Percentiles rank a stretch among this genome's conserved stretches.
phyloP scores from a whole-genome alignment of 2,329 filamentous ascomycete species.

The Alternaria hordeiaustralica region DNA sequence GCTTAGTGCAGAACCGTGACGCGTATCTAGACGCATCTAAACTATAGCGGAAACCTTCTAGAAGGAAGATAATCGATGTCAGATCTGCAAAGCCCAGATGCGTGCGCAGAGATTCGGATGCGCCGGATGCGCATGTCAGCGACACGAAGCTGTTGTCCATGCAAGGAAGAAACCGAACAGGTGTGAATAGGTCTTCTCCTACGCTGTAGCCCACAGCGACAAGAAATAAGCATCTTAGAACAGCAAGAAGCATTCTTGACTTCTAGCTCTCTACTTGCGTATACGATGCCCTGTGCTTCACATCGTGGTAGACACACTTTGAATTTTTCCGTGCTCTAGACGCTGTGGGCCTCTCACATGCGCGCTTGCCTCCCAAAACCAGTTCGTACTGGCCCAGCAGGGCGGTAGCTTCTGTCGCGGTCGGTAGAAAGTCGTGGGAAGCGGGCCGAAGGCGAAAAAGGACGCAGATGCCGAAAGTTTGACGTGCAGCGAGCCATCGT shows the following conservation, averaged over 20 bases:
- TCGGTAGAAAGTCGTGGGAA: neutral
- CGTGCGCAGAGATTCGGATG: neutral
- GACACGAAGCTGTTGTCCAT: neutral
- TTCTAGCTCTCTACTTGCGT: neutral
- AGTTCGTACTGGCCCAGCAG: neutral
- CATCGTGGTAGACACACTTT: neutral
- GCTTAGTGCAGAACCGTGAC: neutral
- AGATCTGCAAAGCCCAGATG: slow-evolving; percentile 1
- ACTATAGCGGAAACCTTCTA: slow-evolving; percentile 3
- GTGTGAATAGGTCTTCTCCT: neutral
- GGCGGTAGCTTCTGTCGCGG: neutral
- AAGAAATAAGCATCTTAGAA: neutral
- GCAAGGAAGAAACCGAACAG: neutral
- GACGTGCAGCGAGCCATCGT: neutral
- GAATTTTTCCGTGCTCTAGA: neutral
- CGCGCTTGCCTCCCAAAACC: neutral
- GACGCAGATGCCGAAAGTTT: slow-evolving; percentile 1
- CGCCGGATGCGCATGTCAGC: neutral
- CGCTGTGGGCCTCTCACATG: neutral
- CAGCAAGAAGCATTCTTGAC: neutral
- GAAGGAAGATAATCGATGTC: slow-evolving; percentile 4
- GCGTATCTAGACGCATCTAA: neutral
- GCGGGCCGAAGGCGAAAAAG: slow-evolving; percentile 2
- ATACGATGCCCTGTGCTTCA: neutral
- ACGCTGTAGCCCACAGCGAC: neutral